phyloP scores from a whole-genome alignment of 2,329 filamentous ascomycete genomes.

The Microcyclospora pomicola region DNA sequence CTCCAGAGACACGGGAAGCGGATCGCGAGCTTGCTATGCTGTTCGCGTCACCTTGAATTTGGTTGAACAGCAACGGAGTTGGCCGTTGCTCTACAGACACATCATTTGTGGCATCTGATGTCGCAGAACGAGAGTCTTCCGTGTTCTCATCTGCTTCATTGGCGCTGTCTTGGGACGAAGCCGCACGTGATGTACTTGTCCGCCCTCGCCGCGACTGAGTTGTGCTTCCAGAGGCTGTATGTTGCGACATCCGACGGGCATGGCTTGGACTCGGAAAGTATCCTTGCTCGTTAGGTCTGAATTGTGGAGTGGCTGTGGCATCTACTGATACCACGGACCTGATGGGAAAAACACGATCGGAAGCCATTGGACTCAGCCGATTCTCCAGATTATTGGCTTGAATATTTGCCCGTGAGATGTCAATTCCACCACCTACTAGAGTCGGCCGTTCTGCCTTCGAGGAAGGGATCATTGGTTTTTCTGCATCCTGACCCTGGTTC shows the following conservation, averaged over 20 bases:
- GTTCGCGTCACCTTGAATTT: not conserved
- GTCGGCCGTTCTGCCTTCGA: too few species aligned
- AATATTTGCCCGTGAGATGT: too few species aligned
- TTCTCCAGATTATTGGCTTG: too few species aligned
- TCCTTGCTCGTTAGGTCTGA: slow-evolving; percentile 4
- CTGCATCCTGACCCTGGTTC: too few species aligned
- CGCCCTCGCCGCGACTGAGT: slow-evolving; percentile 1
- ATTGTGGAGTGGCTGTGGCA: slow-evolving; percentile 28
- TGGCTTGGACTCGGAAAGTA: slow-evolving; percentile 24
- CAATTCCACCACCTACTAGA: too few species aligned
- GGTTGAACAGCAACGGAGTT: not conserved
- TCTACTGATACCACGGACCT: slow-evolving; percentile 64
- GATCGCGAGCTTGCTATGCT: not conserved
- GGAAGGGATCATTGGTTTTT: too few species aligned
- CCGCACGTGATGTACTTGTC: slow-evolving; percentile 1
- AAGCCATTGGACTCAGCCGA: slow-evolving; percentile 25
- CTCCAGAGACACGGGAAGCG: not conserved
- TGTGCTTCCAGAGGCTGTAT: not conserved
- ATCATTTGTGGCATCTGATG: not conserved
- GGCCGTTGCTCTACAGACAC: not conserved
- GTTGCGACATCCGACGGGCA: slow-evolving; percentile 9
- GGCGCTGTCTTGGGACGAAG: not conserved
- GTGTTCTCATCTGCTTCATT: too few species aligned
- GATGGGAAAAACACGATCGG: slow-evolving; percentile 64
- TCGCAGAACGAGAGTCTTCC: not conserved